Evolutionary conservation across 208 protist genomes (phyloP).

Genomic region (Herpetomonas samuelpessoai): DNA sequence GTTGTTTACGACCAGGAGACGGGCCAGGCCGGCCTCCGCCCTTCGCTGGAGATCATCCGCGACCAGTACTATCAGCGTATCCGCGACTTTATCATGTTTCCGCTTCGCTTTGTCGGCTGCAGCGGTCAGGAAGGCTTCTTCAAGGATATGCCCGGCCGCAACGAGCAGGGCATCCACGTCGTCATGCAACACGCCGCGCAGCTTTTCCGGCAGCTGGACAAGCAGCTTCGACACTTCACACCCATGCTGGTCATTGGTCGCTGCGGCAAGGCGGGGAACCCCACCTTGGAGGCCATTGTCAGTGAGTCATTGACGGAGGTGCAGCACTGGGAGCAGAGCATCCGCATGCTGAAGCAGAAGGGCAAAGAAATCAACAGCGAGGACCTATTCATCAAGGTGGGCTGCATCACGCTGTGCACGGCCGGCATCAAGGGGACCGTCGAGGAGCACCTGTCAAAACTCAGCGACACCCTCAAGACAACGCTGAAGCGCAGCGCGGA

Average conservation of each 20-base stretch:
- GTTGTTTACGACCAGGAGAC: conserved; percentile 87
- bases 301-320: conserved; percentile 85
- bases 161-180: conserved; percentile 81
- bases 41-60: conserved; percentile 90
- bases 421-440: conserved; percentile 91
- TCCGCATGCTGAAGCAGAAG: conserved; percentile 94
- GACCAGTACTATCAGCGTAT: conserved; percentile 94
- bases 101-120: conserved; percentile 90
- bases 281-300: conserved; percentile 89
- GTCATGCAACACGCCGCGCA: conserved; percentile 92
- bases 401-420: conserved; percentile 93
- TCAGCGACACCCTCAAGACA: conserved; percentile 85
- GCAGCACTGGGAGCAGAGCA: conserved; percentile 95
- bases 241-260: conserved; percentile 91
- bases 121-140: conserved; percentile 63
- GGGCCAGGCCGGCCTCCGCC: conserved; percentile 77
- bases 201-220: conserved; percentile 88
- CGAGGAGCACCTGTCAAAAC: conserved; percentile 91
- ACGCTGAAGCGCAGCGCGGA: conserved; percentile 86
- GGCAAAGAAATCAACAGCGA: conserved; percentile 94
- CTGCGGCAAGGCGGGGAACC: conserved; percentile 68
- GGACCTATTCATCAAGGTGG: conserved; percentile 91
- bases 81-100: conserved; percentile 95
- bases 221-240: conserved; percentile 85
- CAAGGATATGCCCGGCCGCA: conserved; percentile 85